Evolutionary conservation across 2,329 filamentous ascomycete species (phyloP).

Genomic region (Mycocentrospora acerina): DNA sequence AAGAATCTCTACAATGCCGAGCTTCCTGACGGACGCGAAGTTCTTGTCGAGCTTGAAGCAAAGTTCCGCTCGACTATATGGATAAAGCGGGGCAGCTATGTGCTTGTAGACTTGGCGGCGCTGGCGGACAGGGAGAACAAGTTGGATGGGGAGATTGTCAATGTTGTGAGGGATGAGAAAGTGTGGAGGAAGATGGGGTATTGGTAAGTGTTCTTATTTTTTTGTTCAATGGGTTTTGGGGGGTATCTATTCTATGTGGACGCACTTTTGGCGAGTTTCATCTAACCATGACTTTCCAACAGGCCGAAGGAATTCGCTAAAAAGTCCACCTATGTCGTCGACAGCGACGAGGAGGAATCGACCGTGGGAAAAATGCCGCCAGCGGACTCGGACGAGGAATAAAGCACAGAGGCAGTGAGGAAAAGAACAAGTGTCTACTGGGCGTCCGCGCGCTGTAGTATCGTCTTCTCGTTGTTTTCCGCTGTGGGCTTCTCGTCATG

Average conservation of each 20-base stretch:
- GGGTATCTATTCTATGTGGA: constrained; percentile 4
- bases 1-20: constrained; percentile 86
- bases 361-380: constrained; percentile 84
- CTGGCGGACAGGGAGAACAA: constrained; percentile 71
- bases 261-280: constrained; percentile 19
- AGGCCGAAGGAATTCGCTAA: constrained; percentile 82
- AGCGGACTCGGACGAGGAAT: constrained; percentile 70
- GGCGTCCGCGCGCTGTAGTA: too few species aligned
- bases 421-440: too few species aligned
- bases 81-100: constrained; percentile 86
- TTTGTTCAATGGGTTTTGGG: too few species aligned
- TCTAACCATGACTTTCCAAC: constrained; percentile 19
- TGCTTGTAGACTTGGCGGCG: constrained; percentile 72
- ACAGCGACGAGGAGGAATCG: constrained; percentile 74
- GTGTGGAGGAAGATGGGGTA: constrained; percentile 85
- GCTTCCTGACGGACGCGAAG: constrained; percentile 61
- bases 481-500: too few species aligned
- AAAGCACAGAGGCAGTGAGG: constrained; percentile 10
- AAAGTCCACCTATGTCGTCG: constrained; percentile 58
- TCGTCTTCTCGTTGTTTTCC: too few species aligned
- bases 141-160: constrained; percentile 85
- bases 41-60: constrained; percentile 79
- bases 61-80: constrained; percentile 90
- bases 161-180: constrained; percentile 89
- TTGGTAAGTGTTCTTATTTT: constrained; percentile 58